A percentile compares a stretch with the other conserved stretches of the same genome.
These are phyloP conservation scores for Hippophae rhamnoides DNA, from an alignment of 306 rosid genomes.

Conservation along the genomic window DNA sequence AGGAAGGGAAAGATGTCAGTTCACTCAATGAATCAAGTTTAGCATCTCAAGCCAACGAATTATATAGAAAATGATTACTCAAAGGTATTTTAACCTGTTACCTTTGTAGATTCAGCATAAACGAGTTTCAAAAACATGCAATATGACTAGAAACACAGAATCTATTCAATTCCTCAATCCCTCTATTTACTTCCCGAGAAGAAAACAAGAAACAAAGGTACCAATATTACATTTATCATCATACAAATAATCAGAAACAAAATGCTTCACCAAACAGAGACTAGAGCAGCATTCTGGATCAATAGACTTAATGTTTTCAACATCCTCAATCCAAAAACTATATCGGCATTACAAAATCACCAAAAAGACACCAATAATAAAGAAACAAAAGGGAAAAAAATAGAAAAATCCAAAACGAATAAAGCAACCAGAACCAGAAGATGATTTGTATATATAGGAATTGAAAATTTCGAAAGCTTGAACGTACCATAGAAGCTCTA, in stretches of 20 bases:
- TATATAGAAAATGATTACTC: neutral
- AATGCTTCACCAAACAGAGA: conserved; percentile 13
- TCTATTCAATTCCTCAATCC: conserved; percentile 14
- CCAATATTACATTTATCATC: conserved; percentile 9
- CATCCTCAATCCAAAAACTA: conserved; percentile 16
- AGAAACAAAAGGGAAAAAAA: neutral
- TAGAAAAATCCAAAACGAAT: conserved; percentile 1
- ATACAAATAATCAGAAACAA: conserved; percentile 18
- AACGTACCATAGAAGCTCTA: conserved; percentile 42
- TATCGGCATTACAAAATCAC: conserved; percentile 16
- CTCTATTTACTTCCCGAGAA: conserved; percentile 8
- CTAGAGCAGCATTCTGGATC: conserved; percentile 13
- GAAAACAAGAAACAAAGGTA: conserved; percentile 7
- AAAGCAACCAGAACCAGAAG: conserved; percentile 7
- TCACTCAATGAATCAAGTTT: conserved; percentile 2
- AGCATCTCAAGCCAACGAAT: neutral
- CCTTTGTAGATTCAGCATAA: neutral
- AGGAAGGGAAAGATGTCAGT: neutral
- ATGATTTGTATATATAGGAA: conserved; percentile 11
- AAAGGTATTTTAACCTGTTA: neutral
- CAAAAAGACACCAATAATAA: conserved; percentile 1
- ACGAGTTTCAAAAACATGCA: conserved; percentile 4
- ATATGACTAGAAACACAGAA: neutral
- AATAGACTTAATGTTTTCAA: conserved; percentile 14
- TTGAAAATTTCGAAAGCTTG: neutral